Conservation (phyloP, 2,329 filamentous ascomycete genomes). For the Aspergillus aculeatus region DNA sequence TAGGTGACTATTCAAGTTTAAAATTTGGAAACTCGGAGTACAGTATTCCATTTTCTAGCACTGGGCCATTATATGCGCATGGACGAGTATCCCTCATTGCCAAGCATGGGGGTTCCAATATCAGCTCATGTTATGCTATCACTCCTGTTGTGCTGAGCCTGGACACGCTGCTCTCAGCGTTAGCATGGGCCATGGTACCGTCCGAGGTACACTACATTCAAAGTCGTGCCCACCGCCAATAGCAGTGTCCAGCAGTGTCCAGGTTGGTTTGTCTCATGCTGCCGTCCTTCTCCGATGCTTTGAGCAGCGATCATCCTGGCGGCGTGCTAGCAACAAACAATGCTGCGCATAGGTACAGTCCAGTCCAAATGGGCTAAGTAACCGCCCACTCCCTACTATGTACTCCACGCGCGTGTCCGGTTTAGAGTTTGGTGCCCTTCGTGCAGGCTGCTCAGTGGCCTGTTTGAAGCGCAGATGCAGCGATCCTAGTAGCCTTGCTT, state of each 20-base stretch:
- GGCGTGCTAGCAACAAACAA: not conserved
- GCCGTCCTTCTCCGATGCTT: not conserved
- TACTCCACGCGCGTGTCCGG: not conserved
- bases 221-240: too few relatives aligned
- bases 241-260: too few relatives aligned
- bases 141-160: not conserved
- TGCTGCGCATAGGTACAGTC: too few relatives aligned
- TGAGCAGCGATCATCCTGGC: not conserved
- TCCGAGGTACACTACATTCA: too few relatives aligned
- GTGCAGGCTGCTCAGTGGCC: not conserved
- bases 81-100: constrained; percentile 2
- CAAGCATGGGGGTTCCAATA: constrained; percentile 10
- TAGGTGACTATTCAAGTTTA: not conserved
- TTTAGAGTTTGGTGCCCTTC: not conserved
- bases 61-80: constrained; percentile 6
- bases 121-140: not conserved
- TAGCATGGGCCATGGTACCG: too few relatives aligned
- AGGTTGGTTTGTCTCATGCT: not conserved
- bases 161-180: not conserved
- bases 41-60: constrained; percentile 15
- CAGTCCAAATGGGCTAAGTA: not conserved
- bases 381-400: not conserved
- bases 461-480: not conserved
- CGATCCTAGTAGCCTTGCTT: not conserved
- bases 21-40: constrained; percentile 11